Conservation (phyloP, 2,329 filamentous ascomycete genomes). For the Beauveria scarabaeidicola region DNA sequence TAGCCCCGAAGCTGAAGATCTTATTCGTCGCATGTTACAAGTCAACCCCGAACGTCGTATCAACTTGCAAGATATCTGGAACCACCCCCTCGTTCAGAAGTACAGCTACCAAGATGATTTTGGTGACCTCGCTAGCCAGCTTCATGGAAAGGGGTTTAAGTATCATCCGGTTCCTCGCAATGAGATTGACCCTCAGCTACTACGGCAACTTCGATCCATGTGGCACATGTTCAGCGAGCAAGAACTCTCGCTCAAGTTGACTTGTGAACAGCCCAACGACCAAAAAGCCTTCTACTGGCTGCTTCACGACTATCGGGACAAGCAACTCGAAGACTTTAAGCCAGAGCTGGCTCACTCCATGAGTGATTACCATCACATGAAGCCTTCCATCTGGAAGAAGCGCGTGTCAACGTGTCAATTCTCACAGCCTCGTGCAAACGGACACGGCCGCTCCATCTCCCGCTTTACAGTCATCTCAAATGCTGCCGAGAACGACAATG, state of each 20-base stretch:
- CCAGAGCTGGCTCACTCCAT: conserved; percentile 72
- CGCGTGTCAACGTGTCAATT: conserved; percentile 56
- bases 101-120: conserved; percentile 69
- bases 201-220: conserved; percentile 79
- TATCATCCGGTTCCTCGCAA: conserved; percentile 49
- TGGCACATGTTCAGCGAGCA: conserved; percentile 82
- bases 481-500: conserved; percentile 41
- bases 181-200: conserved; percentile 71
- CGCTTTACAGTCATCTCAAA: conserved; percentile 60
- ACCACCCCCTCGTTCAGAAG: conserved; percentile 76
- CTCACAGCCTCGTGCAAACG: conserved; percentile 34
- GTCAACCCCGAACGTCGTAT: conserved; percentile 73
- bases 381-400: conserved; percentile 48
- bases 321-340: conserved; percentile 81
- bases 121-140: conserved; percentile 45
- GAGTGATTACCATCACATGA: conserved; percentile 83
- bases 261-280: conserved; percentile 63
- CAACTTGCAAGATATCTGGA: conserved; percentile 72
- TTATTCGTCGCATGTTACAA: conserved; percentile 73
- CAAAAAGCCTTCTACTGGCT: conserved; percentile 91
- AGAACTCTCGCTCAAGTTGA: conserved; percentile 60
- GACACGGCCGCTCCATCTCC: conserved; percentile 46
- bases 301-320: conserved; percentile 71
- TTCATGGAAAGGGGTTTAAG: conserved; percentile 52
- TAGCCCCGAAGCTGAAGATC: conserved; percentile 60